phyloP scores from a whole-genome alignment of 768 basidiomycete genomes.

The Mycena floridula region DNA sequence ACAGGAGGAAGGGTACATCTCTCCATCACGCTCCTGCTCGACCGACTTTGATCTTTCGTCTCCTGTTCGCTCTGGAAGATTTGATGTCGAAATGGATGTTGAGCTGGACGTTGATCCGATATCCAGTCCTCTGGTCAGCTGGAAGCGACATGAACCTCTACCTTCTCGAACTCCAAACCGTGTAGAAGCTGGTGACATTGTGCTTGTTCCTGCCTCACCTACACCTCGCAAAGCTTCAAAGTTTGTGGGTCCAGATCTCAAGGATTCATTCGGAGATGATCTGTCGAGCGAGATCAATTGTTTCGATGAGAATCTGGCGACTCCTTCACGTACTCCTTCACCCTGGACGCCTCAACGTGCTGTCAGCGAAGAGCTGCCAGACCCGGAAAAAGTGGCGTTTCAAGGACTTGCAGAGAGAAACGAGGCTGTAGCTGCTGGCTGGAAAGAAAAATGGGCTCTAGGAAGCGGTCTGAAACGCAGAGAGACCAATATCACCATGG shows the following conservation, averaged over 20 bases:
- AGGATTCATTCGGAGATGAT: slow-evolving; percentile 35
- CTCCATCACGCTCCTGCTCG: slow-evolving; percentile 32
- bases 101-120: slow-evolving; percentile 6
- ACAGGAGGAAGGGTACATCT: slow-evolving; percentile 81
- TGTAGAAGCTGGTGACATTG: slow-evolving; percentile 22
- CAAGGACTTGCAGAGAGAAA: slow-evolving; percentile 23
- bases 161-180: slow-evolving; percentile 1
- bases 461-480: slow-evolving; percentile 29
- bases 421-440: slow-evolving; percentile 44
- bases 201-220: slow-evolving; percentile 4
- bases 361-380: slow-evolving; percentile 19
- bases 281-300: slow-evolving; percentile 40
- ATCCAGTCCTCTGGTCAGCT: slow-evolving; percentile 18
- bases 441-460: slow-evolving; percentile 48
- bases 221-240: background rate
- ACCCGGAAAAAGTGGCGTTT: slow-evolving; percentile 13
- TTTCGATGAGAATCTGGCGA: slow-evolving; percentile 25
- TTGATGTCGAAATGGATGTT: background rate
- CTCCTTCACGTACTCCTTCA: slow-evolving; percentile 26
- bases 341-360: slow-evolving; percentile 22
- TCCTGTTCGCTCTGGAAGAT: slow-evolving; percentile 20
- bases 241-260: slow-evolving; percentile 37
- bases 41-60: slow-evolving; percentile 51
- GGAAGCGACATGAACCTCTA: background rate
- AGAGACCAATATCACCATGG: slow-evolving; percentile 42